phyloP scores from a whole-genome alignment of 2,329 filamentous ascomycete species.

The Fusarium mangiferae region DNA sequence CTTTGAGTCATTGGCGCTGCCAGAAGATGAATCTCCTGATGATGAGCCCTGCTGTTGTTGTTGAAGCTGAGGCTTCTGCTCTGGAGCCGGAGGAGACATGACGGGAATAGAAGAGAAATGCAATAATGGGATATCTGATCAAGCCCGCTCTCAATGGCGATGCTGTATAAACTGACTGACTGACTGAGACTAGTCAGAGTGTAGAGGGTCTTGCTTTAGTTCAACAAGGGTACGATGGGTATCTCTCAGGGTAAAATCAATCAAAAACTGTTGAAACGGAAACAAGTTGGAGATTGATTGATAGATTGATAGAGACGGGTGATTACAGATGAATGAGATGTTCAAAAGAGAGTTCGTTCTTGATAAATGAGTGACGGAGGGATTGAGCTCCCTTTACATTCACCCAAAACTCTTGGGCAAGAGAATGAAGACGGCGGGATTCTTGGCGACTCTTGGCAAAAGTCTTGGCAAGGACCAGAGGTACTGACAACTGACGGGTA shows the following conservation, averaged over 20 bases:
- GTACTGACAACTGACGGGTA: slow-evolving; percentile 31
- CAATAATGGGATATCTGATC: slow-evolving; percentile 24
- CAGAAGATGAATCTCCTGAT: slow-evolving; percentile 47
- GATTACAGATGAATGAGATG: slow-evolving; percentile 34
- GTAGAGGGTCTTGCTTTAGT: slow-evolving; percentile 10
- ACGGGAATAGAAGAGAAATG: slow-evolving; percentile 26
- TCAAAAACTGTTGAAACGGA: background rate
- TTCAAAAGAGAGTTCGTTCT: slow-evolving; percentile 36
- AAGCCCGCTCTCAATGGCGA: slow-evolving; percentile 21
- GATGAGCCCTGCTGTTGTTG: slow-evolving; percentile 29
- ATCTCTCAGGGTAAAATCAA: background rate
- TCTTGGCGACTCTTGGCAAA: slow-evolving; percentile 44
- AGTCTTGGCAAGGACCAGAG: slow-evolving; percentile 8
- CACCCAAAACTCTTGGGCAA: slow-evolving; percentile 48
- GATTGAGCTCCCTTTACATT: slow-evolving; percentile 52
- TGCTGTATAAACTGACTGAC: background rate
- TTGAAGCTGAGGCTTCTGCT: slow-evolving; percentile 38
- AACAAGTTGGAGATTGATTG: slow-evolving; percentile 12
- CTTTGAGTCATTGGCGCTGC: slow-evolving; percentile 59
- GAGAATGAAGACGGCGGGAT: slow-evolving; percentile 52
- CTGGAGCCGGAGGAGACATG: slow-evolving; percentile 50
- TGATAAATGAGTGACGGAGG: slow-evolving; percentile 43
- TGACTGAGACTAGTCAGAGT: slow-evolving; percentile 24
- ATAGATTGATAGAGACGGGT: slow-evolving; percentile 7
- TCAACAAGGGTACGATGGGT: background rate